Conservation (phyloP, 2,329 filamentous ascomycete genomes). For the Colletotrichum plurivorum region DNA sequence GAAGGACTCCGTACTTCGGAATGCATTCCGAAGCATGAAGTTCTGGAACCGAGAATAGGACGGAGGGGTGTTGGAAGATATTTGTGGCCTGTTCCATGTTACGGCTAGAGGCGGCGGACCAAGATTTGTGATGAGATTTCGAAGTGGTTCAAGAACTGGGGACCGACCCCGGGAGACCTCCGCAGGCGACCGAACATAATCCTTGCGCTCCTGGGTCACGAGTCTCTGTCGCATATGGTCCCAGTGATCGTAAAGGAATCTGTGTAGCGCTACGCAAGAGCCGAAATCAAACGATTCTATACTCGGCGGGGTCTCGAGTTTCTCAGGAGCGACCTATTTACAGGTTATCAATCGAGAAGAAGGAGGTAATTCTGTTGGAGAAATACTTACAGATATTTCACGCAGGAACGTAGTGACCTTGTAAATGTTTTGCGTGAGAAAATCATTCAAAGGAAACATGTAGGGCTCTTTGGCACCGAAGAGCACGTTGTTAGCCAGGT, state of each 20-base stretch:
- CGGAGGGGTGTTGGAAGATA: constrained; percentile 74
- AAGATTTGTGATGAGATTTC: constrained; percentile 75
- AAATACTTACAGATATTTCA: constrained; percentile 72
- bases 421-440: constrained; percentile 78
- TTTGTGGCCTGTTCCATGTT: constrained; percentile 77
- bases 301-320: constrained; percentile 55
- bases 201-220: constrained; percentile 70
- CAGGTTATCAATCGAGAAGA: background rate
- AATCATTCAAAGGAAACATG: constrained; percentile 80
- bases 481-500: constrained; percentile 79
- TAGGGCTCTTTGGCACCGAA: constrained; percentile 81
- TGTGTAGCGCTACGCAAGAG: constrained; percentile 77
- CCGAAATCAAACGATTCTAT: constrained; percentile 76
- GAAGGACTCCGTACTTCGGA: constrained; percentile 75
- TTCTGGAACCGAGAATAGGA: constrained; percentile 79
- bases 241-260: constrained; percentile 81
- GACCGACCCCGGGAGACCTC: constrained; percentile 67
- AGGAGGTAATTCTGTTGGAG: background rate
- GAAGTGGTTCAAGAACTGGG: constrained; percentile 71
- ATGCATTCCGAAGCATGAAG: constrained; percentile 80
- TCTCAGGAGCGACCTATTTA: constrained; percentile 62
- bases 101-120: constrained; percentile 78
- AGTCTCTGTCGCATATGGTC: constrained; percentile 77
- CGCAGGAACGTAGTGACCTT: constrained; percentile 76
- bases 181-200: constrained; percentile 67